These are phyloP conservation scores for Backusella westeae DNA, from an alignment of 192 early-diverging fungal species.

Conservation along the genomic window DNA sequence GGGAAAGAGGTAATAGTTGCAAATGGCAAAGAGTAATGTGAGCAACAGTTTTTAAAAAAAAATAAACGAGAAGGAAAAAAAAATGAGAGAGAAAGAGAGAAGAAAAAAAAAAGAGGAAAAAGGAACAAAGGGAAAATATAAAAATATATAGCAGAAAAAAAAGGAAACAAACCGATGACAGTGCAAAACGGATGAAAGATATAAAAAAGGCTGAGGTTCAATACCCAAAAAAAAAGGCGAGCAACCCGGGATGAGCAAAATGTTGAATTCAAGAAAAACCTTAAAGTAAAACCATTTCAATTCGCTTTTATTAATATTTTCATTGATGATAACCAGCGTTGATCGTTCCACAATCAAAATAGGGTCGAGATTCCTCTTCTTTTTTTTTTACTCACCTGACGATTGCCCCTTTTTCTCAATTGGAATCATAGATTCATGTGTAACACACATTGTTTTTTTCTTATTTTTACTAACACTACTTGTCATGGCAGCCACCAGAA, in stretches of 20 bases:
- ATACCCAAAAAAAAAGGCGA: background rate
- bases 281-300: background rate
- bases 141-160: background rate
- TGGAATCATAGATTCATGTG: background rate
- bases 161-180: background rate
- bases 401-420: background rate
- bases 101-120: background rate
- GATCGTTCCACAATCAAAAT: constrained; percentile 4
- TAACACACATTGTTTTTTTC: background rate
- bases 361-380: background rate
- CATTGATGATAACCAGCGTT: background rate
- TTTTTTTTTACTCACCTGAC: constrained; percentile 2
- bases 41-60: background rate
- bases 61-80: background rate
- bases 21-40: background rate
- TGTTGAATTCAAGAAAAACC: background rate
- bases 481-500: background rate
- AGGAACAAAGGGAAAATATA: background rate
- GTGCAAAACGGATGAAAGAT: background rate
- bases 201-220: background rate
- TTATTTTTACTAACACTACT: background rate
- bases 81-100: background rate
- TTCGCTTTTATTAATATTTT: background rate
- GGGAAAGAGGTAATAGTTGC: background rate
- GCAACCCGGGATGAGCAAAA: background rate